Evolutionary conservation across 768 basidiomycete species (phyloP), one percentile per base, ranked within the genome.

Genomic region (Candolleomyces aberdarensis): DNA sequence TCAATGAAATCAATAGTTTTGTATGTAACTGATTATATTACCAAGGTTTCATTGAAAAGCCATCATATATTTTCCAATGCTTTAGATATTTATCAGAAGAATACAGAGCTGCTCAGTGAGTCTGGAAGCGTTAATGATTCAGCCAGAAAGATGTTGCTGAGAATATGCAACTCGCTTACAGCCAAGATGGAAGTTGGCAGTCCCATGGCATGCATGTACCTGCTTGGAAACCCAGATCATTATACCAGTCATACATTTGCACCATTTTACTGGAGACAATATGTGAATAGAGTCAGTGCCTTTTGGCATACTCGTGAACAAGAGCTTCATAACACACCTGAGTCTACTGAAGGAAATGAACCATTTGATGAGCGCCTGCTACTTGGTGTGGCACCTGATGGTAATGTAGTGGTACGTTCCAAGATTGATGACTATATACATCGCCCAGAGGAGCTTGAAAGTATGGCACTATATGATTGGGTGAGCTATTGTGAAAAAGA

Each of bases 21-120:
- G 19, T 80, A 79, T 67, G 69, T 79, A 0, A 68, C 78, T 7
- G 77, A 82, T 43, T 82, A 82, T 63, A 70, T 81, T 0, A 78
- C 75, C 0, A 82, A 82, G 63, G 48, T 67, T 0, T 46, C 64
- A 1, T 60, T 82, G 14, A 81, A 78, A 49, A 77, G 75, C 0
- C 69, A 77, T 64, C 66, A 66, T 10, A 68, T 78, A 36, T 79
- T 80, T 67, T 69, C 77, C 0, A 59, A 71, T 5, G 63, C 75
- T 0, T 61, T 63, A 9, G 59, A 68, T 17, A 57, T 74, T 0
- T 70, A 74, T 52, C 60, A 68, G 0, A 67, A 68, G 41, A 65
- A 73, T 49, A 17, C 62, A 71, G 8, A 26, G 26, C 26, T 26
- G 3, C 26, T 26, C 3, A 17, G 72, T 0, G 60, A 62, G 13